Evolutionary conservation across 441 rosid genomes (phyloP).

Genomic region (Corymbia calophylla): DNA sequence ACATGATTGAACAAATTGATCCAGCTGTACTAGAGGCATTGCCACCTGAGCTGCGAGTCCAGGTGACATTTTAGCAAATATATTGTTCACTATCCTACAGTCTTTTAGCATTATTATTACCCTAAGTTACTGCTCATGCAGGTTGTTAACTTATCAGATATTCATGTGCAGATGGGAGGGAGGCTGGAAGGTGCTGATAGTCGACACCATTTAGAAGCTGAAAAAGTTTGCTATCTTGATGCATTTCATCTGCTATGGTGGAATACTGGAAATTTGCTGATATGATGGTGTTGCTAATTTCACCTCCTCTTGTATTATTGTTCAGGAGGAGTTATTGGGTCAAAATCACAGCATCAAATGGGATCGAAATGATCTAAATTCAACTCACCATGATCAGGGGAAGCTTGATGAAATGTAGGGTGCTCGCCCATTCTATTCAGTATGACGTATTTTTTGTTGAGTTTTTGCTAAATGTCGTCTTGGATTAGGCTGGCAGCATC

Average conservation of each 20-base stretch:
- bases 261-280: neutral
- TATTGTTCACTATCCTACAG: neutral
- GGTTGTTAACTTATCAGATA: neutral
- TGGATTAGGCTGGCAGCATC: slow-evolving; percentile 7
- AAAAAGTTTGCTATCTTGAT: neutral
- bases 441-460: neutral
- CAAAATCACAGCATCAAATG: neutral
- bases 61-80: neutral
- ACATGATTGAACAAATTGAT: neutral
- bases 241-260: neutral
- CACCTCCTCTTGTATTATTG: neutral
- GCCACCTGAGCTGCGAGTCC: slow-evolving; percentile 4
- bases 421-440: neutral
- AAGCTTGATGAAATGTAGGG: slow-evolving; percentile 7
- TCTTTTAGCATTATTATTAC: neutral
- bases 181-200: neutral
- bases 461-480: neutral
- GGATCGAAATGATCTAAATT: neutral
- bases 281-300: neutral
- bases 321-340: neutral
- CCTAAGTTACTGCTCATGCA: neutral
- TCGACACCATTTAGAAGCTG: neutral
- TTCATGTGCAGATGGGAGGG: neutral
- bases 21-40: neutral
- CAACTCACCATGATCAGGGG: neutral